Percentiles rank a stretch among this genome's conserved stretches.
These are phyloP conservation scores for Sphaerulina musiva DNA, from an alignment of 2,329 filamentous ascomycete species.

Conservation along the genomic window DNA sequence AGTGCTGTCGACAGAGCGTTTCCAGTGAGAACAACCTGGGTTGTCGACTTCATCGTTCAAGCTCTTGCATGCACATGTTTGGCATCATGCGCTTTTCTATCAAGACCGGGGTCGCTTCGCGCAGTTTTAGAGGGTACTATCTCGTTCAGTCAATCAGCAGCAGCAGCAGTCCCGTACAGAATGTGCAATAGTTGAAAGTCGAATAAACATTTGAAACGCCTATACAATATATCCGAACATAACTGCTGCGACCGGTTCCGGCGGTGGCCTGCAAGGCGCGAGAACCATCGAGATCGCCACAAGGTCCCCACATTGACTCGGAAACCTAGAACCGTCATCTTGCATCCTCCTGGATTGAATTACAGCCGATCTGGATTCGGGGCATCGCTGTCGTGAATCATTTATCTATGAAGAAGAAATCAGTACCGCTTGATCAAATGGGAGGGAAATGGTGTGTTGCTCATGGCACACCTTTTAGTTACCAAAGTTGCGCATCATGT, in stretches of 20 bases:
- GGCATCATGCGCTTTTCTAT: not conserved
- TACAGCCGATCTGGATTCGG: constrained; percentile 2
- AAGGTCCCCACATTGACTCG: constrained; percentile 6
- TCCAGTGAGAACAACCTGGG: not conserved
- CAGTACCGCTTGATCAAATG: not conserved
- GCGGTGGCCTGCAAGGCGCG: constrained; percentile 7
- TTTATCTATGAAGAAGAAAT: not conserved
- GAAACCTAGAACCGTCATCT: constrained; percentile 3
- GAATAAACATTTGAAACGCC: constrained; percentile 9
- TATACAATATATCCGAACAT: constrained; percentile 7
- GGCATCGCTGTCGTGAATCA: constrained; percentile 2
- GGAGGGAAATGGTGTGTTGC: not conserved
- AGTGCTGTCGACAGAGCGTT: not conserved
- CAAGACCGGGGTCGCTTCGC: not conserved
- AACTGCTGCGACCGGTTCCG: constrained; percentile 1
- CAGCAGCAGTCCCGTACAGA: not conserved
- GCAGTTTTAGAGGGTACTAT: not conserved
- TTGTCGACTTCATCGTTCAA: not conserved
- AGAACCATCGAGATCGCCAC: constrained; percentile 8
- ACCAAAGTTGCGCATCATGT: constrained; percentile 17
- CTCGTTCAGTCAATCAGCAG: not conserved
- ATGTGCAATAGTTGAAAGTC: constrained; percentile 3
- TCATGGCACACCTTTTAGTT: constrained; percentile 7
- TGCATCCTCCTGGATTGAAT: constrained; percentile 4
- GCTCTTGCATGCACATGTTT: constrained; percentile 2